Evolutionary conservation across 1,139 yeast genomes (phyloP).

Genomic region (Blastobotrys aristatus): DNA sequence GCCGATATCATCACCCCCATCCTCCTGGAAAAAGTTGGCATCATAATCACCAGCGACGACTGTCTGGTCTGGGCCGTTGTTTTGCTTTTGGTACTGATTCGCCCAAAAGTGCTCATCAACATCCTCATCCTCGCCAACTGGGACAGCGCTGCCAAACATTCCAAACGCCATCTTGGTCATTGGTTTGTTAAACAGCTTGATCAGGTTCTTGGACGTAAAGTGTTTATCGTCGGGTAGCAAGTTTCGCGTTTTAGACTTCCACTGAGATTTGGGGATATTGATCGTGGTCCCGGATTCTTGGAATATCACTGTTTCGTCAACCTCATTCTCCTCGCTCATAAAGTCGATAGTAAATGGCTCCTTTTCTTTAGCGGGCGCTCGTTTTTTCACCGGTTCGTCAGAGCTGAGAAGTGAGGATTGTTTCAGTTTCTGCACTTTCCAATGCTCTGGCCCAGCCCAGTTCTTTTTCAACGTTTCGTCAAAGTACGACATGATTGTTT

Average conservation of each 20-base stretch:
- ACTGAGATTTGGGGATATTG: slow-evolving; percentile 42
- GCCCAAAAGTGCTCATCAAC: slow-evolving; percentile 68
- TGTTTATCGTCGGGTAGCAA: slow-evolving; percentile 71
- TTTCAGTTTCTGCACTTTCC: slow-evolving; percentile 72
- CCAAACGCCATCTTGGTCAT: slow-evolving; percentile 26
- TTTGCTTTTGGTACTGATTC: slow-evolving; percentile 36
- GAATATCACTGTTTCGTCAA: slow-evolving; percentile 47
- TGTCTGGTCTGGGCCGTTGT: slow-evolving; percentile 33
- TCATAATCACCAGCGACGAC: slow-evolving; percentile 34
- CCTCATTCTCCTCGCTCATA: slow-evolving; percentile 41
- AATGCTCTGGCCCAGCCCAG: slow-evolving; percentile 93
- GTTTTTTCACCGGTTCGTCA: background rate
- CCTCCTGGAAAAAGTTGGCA: slow-evolving; percentile 43
- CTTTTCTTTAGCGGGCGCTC: slow-evolving; percentile 31
- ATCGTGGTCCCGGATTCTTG: slow-evolving; percentile 41
- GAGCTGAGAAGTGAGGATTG: slow-evolving; percentile 21
- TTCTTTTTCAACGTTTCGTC: slow-evolving; percentile 62
- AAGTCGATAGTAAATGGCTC: slow-evolving; percentile 48
- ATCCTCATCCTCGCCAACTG: slow-evolving; percentile 15
- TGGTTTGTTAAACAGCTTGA: slow-evolving; percentile 68
- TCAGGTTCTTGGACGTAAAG: slow-evolving; percentile 64
- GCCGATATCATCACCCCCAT: slow-evolving; percentile 27
- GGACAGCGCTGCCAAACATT: slow-evolving; percentile 7
- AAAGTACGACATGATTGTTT: slow-evolving; percentile 72
- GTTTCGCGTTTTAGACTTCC: slow-evolving; percentile 41